These are phyloP conservation scores for Thalassiosira exigua DNA, from an alignment of 352 stramenopile genomes.

Conservation along the genomic window DNA sequence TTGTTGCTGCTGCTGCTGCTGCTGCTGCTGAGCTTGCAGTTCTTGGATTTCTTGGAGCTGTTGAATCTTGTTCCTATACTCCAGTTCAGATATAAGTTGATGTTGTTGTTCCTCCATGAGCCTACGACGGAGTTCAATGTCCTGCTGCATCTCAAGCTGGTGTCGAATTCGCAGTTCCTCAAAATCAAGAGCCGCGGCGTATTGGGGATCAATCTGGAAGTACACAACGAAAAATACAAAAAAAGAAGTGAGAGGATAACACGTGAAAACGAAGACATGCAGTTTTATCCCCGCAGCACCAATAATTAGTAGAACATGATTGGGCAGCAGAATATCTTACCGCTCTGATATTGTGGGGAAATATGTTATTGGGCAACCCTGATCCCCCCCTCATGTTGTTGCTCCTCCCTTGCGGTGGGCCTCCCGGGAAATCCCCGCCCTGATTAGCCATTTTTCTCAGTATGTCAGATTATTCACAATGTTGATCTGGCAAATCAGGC, in stretches of 20 bases:
- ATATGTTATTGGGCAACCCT: slow-evolving; percentile 14
- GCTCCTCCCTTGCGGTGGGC: slow-evolving; percentile 5
- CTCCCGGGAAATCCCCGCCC: slow-evolving; percentile 11
- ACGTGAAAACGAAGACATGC: no score
- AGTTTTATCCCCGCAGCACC: neutral
- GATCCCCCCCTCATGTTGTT: slow-evolving; percentile 28
- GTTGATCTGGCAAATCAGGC: no score
- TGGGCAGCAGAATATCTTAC: slow-evolving; percentile 14
- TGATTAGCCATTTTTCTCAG: slow-evolving; percentile 19
- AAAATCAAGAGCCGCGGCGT: slow-evolving; percentile 46
- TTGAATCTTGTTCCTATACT: slow-evolving; percentile 47
- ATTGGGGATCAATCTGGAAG: slow-evolving; percentile 40
- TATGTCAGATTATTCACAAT: no score
- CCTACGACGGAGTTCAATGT: slow-evolving; percentile 51
- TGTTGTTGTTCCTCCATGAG: slow-evolving; percentile 47
- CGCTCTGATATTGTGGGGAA: slow-evolving; percentile 21
- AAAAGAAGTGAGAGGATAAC: slow-evolving; percentile 1
- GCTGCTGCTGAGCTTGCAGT: slow-evolving; percentile 41
- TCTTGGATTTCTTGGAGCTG: slow-evolving; percentile 53
- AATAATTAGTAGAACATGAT: neutral
- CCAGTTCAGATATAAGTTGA: slow-evolving; percentile 44
- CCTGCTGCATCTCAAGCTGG: slow-evolving; percentile 53
- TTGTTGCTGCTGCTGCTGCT: slow-evolving; percentile 35
- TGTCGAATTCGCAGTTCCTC: slow-evolving; percentile 38
- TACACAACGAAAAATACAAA: slow-evolving; percentile 13